Percentiles rank a stretch among this genome's conserved stretches.
Evolutionary conservation across 2,329 filamentous ascomycete genomes (phyloP).

Genomic region (Aspergillus amoenus): DNA sequence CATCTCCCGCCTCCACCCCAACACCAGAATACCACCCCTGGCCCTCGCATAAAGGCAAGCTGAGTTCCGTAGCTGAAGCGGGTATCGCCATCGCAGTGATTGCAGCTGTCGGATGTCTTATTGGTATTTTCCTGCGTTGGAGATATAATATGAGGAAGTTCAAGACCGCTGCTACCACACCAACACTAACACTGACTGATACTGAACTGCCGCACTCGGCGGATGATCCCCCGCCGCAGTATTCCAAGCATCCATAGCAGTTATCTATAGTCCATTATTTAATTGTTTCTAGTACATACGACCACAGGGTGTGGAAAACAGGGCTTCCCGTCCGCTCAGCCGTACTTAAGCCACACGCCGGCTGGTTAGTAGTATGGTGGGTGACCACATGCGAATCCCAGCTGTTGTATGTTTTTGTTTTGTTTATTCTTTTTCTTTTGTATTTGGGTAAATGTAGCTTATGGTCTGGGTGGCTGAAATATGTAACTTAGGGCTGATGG

Average conservation of each 20-base stretch:
- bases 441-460: too few relatives aligned
- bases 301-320: conserved; percentile 50
- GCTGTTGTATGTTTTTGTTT: conserved; percentile 43
- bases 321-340: conserved; percentile 51
- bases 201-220: background rate
- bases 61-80: background rate
- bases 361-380: conserved; percentile 50
- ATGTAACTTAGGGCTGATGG: too few relatives aligned
- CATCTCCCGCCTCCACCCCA: background rate
- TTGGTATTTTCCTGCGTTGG: background rate
- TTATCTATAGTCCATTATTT: too few relatives aligned
- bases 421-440: background rate
- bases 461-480: too few relatives aligned
- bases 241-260: background rate
- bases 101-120: background rate
- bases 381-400: conserved; percentile 50
- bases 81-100: background rate
- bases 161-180: background rate
- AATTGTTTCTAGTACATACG: conserved; percentile 41
- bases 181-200: too few relatives aligned
- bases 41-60: background rate
- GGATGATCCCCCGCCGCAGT: background rate
- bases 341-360: conserved; percentile 50
- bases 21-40: background rate
- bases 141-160: background rate